A percentile compares a stretch with the other conserved stretches of the same genome.
phyloP scores from a whole-genome alignment of 2,329 filamentous ascomycete species.

The Fusarium pseudograminearum region DNA sequence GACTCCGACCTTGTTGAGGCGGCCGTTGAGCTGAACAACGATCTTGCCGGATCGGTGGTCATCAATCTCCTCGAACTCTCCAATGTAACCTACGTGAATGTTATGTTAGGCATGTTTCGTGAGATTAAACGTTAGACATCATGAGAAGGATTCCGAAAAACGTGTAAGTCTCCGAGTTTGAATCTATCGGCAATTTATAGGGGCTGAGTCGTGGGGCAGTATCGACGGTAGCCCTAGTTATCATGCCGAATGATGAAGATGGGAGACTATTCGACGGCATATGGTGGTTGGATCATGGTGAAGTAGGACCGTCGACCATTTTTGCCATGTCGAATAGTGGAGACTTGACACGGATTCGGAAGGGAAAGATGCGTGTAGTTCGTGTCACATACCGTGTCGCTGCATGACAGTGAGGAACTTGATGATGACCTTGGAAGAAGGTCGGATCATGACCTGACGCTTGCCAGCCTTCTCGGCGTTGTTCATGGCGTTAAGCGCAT shows the following conservation, averaged over 20 bases:
- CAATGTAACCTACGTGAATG: conserved; percentile 68
- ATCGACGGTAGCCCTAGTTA: conserved; percentile 98
- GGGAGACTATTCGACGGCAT: conserved; percentile 1
- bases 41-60: conserved; percentile 99
- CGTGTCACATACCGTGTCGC: conserved; percentile 87
- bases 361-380: background rate
- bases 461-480: conserved; percentile 99
- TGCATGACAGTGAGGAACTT: conserved; percentile 99
- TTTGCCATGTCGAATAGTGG: conserved; percentile 8
- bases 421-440: conserved; percentile 99
- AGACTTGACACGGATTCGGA: background rate
- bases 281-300: conserved; percentile 17
- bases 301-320: conserved; percentile 2
- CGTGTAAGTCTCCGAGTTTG: conserved; percentile 92
- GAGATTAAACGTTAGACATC: conserved; percentile 94
- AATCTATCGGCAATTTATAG: conserved; percentile 99
- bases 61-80: conserved; percentile 99
- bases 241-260: conserved; percentile 82
- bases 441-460: conserved; percentile 98
- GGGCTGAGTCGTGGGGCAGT: conserved; percentile 86
- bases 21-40: conserved; percentile 98
- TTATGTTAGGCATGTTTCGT: conserved; percentile 85
- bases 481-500: conserved; percentile 99
- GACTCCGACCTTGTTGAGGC: conserved; percentile 99
- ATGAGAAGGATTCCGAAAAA: conserved; percentile 77